Percentiles rank a stretch among this genome's conserved stretches.
These are phyloP conservation scores for Echria macrotheca DNA, from an alignment of 495 filamentous ascomycete genomes.

Conservation along the genomic window DNA sequence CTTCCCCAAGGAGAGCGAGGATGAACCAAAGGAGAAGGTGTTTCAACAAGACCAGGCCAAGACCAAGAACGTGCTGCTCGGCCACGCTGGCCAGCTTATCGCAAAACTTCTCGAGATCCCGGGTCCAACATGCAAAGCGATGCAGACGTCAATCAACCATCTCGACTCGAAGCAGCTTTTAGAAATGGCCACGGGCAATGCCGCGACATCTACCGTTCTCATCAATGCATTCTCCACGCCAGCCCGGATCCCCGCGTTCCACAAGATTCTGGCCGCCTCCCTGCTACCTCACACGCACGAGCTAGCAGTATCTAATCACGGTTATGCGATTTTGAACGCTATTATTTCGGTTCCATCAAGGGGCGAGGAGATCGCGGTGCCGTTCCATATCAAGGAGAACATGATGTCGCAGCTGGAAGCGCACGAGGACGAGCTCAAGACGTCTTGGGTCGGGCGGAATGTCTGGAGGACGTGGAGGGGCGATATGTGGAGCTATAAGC, in stretches of 20 bases:
- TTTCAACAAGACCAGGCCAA: constrained; percentile 15
- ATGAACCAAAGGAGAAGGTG: constrained; percentile 13
- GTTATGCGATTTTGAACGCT: constrained; percentile 73
- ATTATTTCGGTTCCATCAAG: constrained; percentile 60
- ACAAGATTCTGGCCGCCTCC: constrained; percentile 38
- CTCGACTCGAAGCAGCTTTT: constrained; percentile 32
- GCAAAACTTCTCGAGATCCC: constrained; percentile 38
- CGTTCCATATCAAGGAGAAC: constrained; percentile 50
- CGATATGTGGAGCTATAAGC: constrained; percentile 63
- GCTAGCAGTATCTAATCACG: constrained; percentile 64
- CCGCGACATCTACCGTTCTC: constrained; percentile 55
- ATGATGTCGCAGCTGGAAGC: constrained; percentile 40
- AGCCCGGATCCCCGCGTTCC: constrained; percentile 48
- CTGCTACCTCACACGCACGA: constrained; percentile 53
- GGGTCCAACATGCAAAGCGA: constrained; percentile 33
- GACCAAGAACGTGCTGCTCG: constrained; percentile 37
- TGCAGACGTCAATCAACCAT: constrained; percentile 38
- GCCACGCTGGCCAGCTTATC: constrained; percentile 41
- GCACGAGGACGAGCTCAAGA: constrained; percentile 60
- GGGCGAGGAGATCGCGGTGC: constrained; percentile 36
- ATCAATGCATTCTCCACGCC: constrained; percentile 63
- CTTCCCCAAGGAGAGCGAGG: constrained; percentile 41
- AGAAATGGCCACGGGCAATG: constrained; percentile 33
- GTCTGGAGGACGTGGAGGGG: constrained; percentile 93
- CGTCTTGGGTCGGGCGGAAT: constrained; percentile 68